Evolutionary conservation across 2,329 filamentous ascomycete genomes (phyloP).

Genomic region (Colletotrichum sojae): DNA sequence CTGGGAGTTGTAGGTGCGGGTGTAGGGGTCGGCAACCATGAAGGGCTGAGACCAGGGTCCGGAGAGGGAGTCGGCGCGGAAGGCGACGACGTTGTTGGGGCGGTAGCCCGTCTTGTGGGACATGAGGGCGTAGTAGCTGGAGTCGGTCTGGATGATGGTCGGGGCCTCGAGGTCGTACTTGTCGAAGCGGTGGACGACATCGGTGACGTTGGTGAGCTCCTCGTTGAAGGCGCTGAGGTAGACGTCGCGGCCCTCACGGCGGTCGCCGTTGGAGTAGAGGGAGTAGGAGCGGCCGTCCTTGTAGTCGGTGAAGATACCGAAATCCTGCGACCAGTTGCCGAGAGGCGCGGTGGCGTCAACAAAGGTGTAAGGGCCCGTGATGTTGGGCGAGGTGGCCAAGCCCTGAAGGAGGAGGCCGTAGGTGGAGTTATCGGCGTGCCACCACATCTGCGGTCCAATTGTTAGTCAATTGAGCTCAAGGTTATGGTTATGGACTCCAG

Average conservation of each 20-base stretch:
- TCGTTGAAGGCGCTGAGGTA: conserved; percentile 69
- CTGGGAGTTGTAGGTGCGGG: conserved; percentile 66
- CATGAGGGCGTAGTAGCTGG: conserved; percentile 73
- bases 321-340: conserved; percentile 75
- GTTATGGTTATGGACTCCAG: not conserved
- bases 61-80: conserved; percentile 62
- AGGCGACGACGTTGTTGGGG: conserved; percentile 73
- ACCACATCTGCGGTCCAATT: conserved; percentile 63
- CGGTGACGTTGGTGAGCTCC: conserved; percentile 64
- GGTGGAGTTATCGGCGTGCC: conserved; percentile 72
- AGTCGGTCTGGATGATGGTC: conserved; percentile 72
- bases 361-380: conserved; percentile 68
- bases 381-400: conserved; percentile 66
- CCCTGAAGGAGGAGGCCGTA: conserved; percentile 71
- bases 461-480: not conserved
- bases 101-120: conserved; percentile 75
- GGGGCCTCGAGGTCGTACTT: conserved; percentile 74
- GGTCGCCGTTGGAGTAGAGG: conserved; percentile 72
- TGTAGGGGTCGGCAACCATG: conserved; percentile 63
- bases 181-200: conserved; percentile 68
- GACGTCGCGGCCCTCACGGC: conserved; percentile 67
- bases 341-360: conserved; percentile 67
- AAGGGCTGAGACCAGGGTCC: conserved; percentile 69
- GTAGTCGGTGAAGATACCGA: conserved; percentile 72
- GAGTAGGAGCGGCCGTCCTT: conserved; percentile 70